phyloP scores from a whole-genome alignment of 1,139 yeast genomes.

The Scheffersomyces quercinus region DNA sequence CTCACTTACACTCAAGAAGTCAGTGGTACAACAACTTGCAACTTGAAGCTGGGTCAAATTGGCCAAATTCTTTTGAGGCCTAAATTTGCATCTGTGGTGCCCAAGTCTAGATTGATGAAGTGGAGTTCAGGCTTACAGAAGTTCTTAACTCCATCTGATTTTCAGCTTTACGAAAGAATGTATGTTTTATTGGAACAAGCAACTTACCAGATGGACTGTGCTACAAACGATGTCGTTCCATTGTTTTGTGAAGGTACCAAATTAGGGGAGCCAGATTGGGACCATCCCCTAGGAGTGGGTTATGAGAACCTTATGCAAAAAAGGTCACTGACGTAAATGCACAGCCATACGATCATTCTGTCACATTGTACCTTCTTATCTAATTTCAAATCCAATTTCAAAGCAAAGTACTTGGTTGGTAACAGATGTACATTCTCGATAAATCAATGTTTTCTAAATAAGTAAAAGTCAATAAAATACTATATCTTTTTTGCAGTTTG shows the following conservation, averaged over 20 bases:
- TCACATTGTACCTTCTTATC: too few species aligned
- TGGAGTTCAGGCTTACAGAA: constrained; percentile 10
- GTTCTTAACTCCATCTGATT: constrained; percentile 14
- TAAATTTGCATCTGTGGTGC: constrained; percentile 9
- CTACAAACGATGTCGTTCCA: constrained; percentile 23
- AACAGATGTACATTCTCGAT: too few species aligned
- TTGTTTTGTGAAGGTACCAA: constrained; percentile 18
- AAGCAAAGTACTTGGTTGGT: too few species aligned
- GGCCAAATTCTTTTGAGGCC: constrained; percentile 27
- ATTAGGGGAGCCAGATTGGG: constrained; percentile 22
- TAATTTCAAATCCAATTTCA: too few species aligned
- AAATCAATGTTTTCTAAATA: too few species aligned
- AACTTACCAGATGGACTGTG: constrained; percentile 18
- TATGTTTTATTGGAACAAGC: constrained; percentile 13
- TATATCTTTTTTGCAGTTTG: too few species aligned
- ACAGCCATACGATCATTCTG: too few species aligned
- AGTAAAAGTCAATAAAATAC: too few species aligned
- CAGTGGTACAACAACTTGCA: constrained; percentile 17
- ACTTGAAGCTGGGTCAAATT: constrained; percentile 15
- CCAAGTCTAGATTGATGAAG: constrained; percentile 13
- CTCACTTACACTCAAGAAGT: constrained; percentile 4
- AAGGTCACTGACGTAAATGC: too few species aligned
- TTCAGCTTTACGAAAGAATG: constrained; percentile 9
- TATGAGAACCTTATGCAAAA: constrained; percentile 6
- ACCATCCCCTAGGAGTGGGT: constrained; percentile 19